Base-by-base conservation (phyloP, 805 yeast genomes). In the Komagataella pseudopastoris region DNA sequence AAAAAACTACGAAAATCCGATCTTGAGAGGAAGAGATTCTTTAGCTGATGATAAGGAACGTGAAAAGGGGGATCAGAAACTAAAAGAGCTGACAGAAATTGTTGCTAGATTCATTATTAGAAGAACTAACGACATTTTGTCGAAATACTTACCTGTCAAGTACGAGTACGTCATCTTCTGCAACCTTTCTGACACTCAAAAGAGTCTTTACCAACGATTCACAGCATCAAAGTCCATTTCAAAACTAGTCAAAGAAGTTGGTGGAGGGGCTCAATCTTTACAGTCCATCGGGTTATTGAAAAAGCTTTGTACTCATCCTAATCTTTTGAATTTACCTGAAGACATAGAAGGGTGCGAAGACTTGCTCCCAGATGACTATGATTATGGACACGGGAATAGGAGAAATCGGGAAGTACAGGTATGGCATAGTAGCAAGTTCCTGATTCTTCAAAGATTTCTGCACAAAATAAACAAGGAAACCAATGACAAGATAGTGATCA, bases 141-240 rank as follows among this genome's bases (percentile, higher is more conserved):
- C 96, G 30, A 91, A 93, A 66, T 93, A 93, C 62, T 72, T 93
- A 54, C 99, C 99, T 0, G 88, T 95, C 55, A 93, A 93, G 65
- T 90, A 89, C 63, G 99, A 93, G 64, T 96, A 93, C 65, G 98
- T 93, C 20, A 85, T 93, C n/a, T 93, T 91, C 64, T 89, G 93
- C 54, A 83, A 82, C 46, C 68, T 93, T 51, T 76, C 91, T 1
- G 88, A 87, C 0, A 75, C 90, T 67, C 99, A 93, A 65, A 68
- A 71, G 50, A 66, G 72, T 1, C 65, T 93, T 1, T 93, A 93
- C 61, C 71, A 77, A 50, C 83, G 83, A 56, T 87, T 86, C 58
- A 76, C 89, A 50, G 78, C 85, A 10, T 83, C 95, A 5, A 88
- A 93, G 1, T 93, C 83, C 50, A 83, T 88, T 56, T 77, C 74